phyloP scores from a whole-genome alignment of 768 basidiomycete species.

The Suillus alpinus region DNA sequence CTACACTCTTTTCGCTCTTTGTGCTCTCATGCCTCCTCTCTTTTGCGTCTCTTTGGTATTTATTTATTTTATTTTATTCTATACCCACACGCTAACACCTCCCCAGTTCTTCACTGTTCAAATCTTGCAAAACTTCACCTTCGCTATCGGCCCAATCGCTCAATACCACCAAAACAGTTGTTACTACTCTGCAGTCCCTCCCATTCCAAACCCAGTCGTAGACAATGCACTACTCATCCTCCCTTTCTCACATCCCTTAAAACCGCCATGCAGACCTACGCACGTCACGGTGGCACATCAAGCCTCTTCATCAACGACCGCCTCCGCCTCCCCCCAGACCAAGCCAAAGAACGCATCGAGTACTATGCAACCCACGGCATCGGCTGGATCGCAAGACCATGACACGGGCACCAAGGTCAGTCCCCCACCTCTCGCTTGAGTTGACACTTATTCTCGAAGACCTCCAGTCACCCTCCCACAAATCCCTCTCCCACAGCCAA shows the following conservation, averaged over 20 bases:
- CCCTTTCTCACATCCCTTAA: slow-evolving; percentile 55
- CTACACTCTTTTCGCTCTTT: slow-evolving; percentile 41
- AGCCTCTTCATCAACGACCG: slow-evolving; percentile 62
- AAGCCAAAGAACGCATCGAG: slow-evolving; percentile 44
- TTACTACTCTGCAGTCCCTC: slow-evolving; percentile 49
- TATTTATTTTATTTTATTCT: not conserved
- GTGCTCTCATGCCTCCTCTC: slow-evolving; percentile 37
- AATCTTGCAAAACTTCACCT: slow-evolving; percentile 37
- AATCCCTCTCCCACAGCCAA: too few species aligned
- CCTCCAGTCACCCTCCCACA: slow-evolving; percentile 27
- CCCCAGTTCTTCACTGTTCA: slow-evolving; percentile 40
- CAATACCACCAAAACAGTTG: slow-evolving; percentile 50
- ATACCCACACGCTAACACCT: slow-evolving; percentile 9
- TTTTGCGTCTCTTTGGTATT: slow-evolving; percentile 46
- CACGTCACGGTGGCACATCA: slow-evolving; percentile 59
- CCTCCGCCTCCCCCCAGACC: slow-evolving; percentile 45
- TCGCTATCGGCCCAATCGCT: slow-evolving; percentile 47
- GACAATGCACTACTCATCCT: slow-evolving; percentile 43
- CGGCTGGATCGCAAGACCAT: slow-evolving; percentile 59
- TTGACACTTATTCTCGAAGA: too few species aligned
- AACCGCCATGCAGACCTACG: slow-evolving; percentile 61
- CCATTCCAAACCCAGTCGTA: slow-evolving; percentile 39
- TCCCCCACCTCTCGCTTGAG: slow-evolving; percentile 21
- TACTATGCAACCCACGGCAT: slow-evolving; percentile 59
- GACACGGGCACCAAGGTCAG: slow-evolving; percentile 50